Evolutionary conservation across 805 yeast genomes (phyloP).

Genomic region (Saturnispora sanitii): DNA sequence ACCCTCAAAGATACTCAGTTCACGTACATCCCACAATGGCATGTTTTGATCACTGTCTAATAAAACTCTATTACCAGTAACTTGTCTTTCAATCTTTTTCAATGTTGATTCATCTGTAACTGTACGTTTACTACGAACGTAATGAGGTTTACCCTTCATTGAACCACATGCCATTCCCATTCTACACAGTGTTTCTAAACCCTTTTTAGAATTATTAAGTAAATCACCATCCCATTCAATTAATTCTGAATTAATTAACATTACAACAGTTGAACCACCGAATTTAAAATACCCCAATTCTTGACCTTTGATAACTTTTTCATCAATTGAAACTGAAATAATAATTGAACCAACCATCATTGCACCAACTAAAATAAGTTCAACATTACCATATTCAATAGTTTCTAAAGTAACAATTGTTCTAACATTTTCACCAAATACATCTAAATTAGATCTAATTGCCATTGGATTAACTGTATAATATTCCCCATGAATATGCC

Average conservation of each 20-base stretch:
- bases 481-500: conserved; percentile 75
- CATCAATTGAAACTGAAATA: conserved; percentile 55
- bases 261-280: conserved; percentile 84
- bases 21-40: conserved; percentile 24
- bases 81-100: conserved; percentile 11
- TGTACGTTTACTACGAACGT: not conserved
- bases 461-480: conserved; percentile 99
- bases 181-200: conserved; percentile 72
- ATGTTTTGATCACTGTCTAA: conserved; percentile 13
- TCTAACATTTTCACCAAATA: conserved; percentile 85
- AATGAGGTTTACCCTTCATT: conserved; percentile 29
- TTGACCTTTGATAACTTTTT: conserved; percentile 52
- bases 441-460: conserved; percentile 75
- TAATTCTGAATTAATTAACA: conserved; percentile 44
- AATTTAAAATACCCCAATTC: conserved; percentile 92
- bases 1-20: conserved; percentile 11
- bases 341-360: conserved; percentile 97
- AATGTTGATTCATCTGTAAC: conserved; percentile 6
- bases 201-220: conserved; percentile 50
- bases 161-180: conserved; percentile 95
- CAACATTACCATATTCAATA: conserved; percentile 63
- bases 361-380: conserved; percentile 84
- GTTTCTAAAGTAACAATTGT: conserved; percentile 70
- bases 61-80: conserved; percentile 11
- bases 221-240: conserved; percentile 69